Percentiles rank a stretch among this genome's conserved stretches.
These are phyloP conservation scores for Alternaria incomplexa DNA, from an alignment of 2,329 filamentous ascomycete species.

Conservation along the genomic window DNA sequence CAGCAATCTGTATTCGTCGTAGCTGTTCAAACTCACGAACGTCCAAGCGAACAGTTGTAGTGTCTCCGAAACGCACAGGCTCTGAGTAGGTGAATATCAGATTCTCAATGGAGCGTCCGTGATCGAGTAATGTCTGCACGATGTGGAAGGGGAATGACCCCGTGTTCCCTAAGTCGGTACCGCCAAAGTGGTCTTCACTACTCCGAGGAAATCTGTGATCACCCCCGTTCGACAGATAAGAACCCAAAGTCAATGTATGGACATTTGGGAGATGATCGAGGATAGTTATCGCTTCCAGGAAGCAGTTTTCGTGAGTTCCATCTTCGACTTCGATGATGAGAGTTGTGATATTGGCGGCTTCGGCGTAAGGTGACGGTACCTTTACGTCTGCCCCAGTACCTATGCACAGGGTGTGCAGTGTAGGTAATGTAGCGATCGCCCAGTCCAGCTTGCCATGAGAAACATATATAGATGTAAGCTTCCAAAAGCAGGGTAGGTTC, in stretches of 20 bases:
- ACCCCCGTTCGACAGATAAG: accelerated
- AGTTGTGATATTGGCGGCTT: not conserved
- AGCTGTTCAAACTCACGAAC: not conserved
- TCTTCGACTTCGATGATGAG: not conserved
- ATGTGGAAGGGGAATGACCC: accelerated
- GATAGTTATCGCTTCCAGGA: not conserved
- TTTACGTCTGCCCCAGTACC: accelerated
- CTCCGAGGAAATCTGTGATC: not conserved
- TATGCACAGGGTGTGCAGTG: not conserved
- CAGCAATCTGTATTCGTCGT: not conserved
- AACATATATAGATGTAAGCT: not conserved
- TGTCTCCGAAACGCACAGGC: not conserved
- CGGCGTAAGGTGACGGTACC: not conserved
- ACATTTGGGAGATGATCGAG: not conserved
- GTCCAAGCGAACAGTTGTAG: not conserved
- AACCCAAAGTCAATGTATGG: not conserved
- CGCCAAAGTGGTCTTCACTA: accelerated
- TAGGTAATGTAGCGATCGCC: not conserved
- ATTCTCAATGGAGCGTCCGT: not conserved
- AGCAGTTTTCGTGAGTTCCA: accelerated
- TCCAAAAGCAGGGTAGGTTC: not conserved
- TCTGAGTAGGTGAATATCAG: not conserved
- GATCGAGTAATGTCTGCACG: not conserved
- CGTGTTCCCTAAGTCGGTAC: accelerated
- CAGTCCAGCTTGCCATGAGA: not conserved